Evolutionary conservation across 768 basidiomycete species (phyloP).

Genomic region (Trametes meyenii): DNA sequence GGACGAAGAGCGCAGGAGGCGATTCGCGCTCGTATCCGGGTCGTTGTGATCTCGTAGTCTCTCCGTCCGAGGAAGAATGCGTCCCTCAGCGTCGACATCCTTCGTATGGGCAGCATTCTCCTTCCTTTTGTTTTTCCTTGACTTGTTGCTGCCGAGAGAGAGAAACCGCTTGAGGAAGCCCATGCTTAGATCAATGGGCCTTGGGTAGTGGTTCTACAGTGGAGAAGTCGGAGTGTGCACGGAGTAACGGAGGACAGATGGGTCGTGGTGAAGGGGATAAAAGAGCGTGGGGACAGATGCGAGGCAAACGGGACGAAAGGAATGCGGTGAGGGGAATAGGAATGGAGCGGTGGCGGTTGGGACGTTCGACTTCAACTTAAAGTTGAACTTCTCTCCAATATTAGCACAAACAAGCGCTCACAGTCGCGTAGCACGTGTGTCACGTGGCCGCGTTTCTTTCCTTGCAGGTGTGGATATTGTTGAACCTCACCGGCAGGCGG

Average conservation of each 20-base stretch:
- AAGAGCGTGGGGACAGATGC: not conserved
- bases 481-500: too few relatives aligned
- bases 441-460: conserved; percentile 7
- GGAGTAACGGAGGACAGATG: not conserved
- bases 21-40: conserved; percentile 50
- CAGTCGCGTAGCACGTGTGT: conserved; percentile 1
- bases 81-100: conserved; percentile 30
- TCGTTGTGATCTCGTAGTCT: conserved; percentile 28
- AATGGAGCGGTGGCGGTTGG: not conserved
- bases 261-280: not conserved
- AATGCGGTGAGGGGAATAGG: not conserved
- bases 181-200: conserved; percentile 43
- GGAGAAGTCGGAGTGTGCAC: too few relatives aligned
- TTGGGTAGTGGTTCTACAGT: too few relatives aligned
- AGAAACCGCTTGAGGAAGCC: conserved; percentile 72
- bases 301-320: not conserved
- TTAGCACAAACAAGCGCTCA: not conserved
- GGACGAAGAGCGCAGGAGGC: conserved; percentile 72
- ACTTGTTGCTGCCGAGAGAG: conserved; percentile 67
- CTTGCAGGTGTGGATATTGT: too few relatives aligned
- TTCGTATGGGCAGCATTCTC: conserved; percentile 25
- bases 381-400: conserved; percentile 4
- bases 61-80: conserved; percentile 23
- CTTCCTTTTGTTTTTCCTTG: conserved; percentile 47
- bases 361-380: conserved; percentile 1